Evolutionary conservation across 805 yeast species (phyloP).

Genomic region (Suhomyces pyralidae): DNA sequence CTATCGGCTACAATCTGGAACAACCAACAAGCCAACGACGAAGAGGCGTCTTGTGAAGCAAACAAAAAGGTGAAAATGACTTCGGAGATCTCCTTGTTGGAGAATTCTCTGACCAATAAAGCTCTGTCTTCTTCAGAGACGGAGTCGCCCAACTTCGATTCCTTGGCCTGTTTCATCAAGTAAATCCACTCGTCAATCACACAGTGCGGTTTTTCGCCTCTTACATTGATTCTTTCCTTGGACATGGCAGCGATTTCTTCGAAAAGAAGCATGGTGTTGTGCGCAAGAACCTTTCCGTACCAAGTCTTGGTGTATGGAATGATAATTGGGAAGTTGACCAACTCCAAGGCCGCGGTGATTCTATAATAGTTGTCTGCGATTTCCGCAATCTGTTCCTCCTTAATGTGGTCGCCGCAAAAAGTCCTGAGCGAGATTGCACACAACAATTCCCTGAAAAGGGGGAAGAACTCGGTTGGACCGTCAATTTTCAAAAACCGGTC

Average conservation of each 20-base stretch:
- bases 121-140: slow-evolving; percentile 53
- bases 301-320: slow-evolving; percentile 95
- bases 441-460: slow-evolving; percentile 90
- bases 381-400: slow-evolving; percentile 82
- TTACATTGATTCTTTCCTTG: slow-evolving; percentile 66
- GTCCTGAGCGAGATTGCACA: slow-evolving; percentile 92
- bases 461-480: slow-evolving; percentile 78
- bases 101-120: slow-evolving; percentile 72
- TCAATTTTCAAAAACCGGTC: slow-evolving; percentile 61
- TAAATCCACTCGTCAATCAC: slow-evolving; percentile 95
- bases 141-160: slow-evolving; percentile 47
- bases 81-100: slow-evolving; percentile 90
- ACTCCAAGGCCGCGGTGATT: slow-evolving; percentile 93
- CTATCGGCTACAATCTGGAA: slow-evolving; percentile 95
- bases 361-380: slow-evolving; percentile 90
- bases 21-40: slow-evolving; percentile 96
- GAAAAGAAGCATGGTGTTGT: slow-evolving; percentile 88
- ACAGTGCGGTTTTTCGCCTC: slow-evolving; percentile 78
- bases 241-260: slow-evolving; percentile 87
- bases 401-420: slow-evolving; percentile 93
- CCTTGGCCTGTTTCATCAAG: slow-evolving; percentile 73
- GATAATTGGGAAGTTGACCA: slow-evolving; percentile 96
- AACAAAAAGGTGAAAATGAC: slow-evolving; percentile 94
- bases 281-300: slow-evolving; percentile 94
- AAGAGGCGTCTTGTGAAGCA: slow-evolving; percentile 97